Conservation (phyloP, 139 green algal species). For the Chlamydomonas urium region DNA sequence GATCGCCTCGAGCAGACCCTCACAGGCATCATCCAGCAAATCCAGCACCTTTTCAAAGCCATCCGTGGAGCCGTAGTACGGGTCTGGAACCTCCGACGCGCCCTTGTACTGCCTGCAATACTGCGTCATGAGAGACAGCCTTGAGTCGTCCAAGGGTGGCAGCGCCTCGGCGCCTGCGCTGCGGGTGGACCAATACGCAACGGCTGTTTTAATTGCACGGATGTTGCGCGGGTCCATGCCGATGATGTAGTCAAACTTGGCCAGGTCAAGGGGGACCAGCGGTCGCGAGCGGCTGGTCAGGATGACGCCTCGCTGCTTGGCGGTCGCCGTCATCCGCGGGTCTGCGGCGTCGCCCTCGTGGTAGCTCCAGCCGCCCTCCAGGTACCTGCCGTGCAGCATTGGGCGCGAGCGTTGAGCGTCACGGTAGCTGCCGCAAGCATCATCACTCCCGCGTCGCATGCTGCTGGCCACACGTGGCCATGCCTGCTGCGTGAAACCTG, state of each 20-base stretch:
- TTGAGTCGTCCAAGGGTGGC: too few species aligned
- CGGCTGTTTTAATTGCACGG: conserved; percentile 35
- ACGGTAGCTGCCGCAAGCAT: neutral
- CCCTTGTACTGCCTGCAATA: conserved; percentile 49
- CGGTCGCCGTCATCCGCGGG: conserved; percentile 69
- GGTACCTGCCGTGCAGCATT: conserved; percentile 44
- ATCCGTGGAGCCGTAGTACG: conserved; percentile 73
- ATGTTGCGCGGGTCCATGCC: conserved; percentile 87
- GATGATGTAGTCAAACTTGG: conserved; percentile 82
- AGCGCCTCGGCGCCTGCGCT: too few species aligned
- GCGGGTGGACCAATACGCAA: neutral
- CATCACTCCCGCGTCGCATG: too few species aligned
- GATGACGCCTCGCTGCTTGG: conserved; percentile 9
- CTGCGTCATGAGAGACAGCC: conserved; percentile 58
- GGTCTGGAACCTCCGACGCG: conserved; percentile 74
- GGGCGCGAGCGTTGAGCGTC: neutral
- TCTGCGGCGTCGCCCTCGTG: conserved; percentile 84
- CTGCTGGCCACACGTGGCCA: too few species aligned
- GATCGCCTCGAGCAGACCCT: conserved; percentile 60
- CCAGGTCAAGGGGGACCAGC: conserved; percentile 75
- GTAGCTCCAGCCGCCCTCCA: conserved; percentile 67
- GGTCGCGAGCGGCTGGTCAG: conserved; percentile 59
- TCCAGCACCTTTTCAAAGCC: conserved; percentile 83
- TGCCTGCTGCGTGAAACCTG: too few species aligned
- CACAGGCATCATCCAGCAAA: conserved; percentile 80